phyloP scores from a whole-genome alignment of 176 grass and related monocot genomes.

The Pontederia paniculata region DNA sequence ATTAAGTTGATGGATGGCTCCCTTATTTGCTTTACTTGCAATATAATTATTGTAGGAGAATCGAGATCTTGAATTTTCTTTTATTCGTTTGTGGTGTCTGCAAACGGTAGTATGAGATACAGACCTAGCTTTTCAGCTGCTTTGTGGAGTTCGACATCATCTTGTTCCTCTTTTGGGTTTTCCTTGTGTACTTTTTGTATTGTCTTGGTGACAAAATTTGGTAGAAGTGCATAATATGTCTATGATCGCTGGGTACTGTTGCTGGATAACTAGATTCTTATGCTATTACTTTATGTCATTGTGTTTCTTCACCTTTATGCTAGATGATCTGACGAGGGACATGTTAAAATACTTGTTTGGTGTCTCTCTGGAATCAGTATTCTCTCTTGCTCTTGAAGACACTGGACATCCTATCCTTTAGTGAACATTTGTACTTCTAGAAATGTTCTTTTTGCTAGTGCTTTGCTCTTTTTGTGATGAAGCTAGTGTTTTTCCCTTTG shows the following conservation, averaged over 20 bases:
- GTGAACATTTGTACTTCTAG: background rate
- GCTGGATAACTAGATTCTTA: background rate
- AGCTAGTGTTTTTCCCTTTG: constrained; percentile 9
- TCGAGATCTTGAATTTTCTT: no score
- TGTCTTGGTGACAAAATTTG: constrained; percentile 2
- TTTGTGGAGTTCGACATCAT: no score
- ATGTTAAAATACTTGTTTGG: background rate
- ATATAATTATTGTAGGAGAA: no score
- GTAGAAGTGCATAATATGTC: constrained; percentile 8
- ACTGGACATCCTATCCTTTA: background rate
- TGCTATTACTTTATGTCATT: constrained; percentile 13
- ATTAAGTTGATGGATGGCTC: no score
- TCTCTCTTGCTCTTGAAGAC: constrained; percentile 3
- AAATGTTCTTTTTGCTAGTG: background rate
- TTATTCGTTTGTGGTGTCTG: no score
- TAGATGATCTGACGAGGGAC: background rate
- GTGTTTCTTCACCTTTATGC: constrained; percentile 14
- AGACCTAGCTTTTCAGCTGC: no score
- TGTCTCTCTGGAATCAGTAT: background rate
- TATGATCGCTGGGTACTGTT: background rate
- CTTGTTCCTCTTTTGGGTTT: no score
- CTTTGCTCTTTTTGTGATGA: constrained; percentile 9
- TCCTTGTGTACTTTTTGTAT: no score
- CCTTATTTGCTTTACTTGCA: no score
- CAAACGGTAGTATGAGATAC: no score